Conservation (phyloP, 2,329 filamentous ascomycete species). For the Calonectria fujianensis region DNA sequence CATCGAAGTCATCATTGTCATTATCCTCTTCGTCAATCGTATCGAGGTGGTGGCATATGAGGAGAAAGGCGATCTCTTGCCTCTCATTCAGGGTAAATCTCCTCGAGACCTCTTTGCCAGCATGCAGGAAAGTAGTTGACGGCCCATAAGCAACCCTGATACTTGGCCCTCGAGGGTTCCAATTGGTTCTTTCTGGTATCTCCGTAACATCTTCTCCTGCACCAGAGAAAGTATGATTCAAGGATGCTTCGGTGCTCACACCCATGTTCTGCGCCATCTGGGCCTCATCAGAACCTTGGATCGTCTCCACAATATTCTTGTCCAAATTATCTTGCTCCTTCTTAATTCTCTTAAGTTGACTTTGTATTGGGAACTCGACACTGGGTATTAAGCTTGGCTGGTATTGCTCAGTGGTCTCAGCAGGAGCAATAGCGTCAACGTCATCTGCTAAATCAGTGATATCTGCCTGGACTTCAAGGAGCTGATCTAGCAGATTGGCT, state of each 20-base stretch:
- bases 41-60: no score
- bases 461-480: neutral
- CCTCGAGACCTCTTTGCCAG: no score
- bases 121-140: no score
- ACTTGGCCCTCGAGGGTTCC: neutral
- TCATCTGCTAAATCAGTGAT: neutral
- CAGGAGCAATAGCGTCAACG: neutral
- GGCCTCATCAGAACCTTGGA: conserved; percentile 3
- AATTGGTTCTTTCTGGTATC: neutral
- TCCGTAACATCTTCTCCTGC: conserved; percentile 8
- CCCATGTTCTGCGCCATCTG: neutral
- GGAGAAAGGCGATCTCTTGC: no score
- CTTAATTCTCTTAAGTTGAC: neutral
- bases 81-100: no score
- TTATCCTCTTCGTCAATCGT: no score
- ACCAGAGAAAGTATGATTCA: neutral
- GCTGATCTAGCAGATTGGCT: neutral
- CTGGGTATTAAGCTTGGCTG: neutral
- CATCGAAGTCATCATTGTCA: no score
- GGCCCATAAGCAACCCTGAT: no score
- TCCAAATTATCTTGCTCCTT: neutral
- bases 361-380: neutral
- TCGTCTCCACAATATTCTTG: neutral
- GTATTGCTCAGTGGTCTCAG: neutral
- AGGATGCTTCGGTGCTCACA: neutral